These are phyloP conservation scores for Psidium friedrichsthalianum DNA, from an alignment of 345 rosid species.

Conservation along the genomic window DNA sequence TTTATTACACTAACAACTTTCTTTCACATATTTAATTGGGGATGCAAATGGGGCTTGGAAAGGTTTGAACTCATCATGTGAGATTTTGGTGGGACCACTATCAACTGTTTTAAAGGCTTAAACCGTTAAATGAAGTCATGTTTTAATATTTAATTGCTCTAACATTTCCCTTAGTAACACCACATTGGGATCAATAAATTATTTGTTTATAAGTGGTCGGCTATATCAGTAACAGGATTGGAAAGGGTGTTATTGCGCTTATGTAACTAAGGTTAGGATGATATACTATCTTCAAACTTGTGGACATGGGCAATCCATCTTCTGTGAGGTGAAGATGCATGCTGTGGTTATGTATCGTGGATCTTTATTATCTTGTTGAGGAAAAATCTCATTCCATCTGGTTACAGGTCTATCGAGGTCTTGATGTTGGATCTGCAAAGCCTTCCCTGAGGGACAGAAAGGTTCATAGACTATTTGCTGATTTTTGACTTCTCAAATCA, in stretches of 20 bases:
- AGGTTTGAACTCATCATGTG: no score
- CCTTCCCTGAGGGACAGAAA: constrained; percentile 64
- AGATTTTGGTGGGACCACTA: no score
- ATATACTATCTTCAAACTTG: not conserved
- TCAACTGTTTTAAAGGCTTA: no score
- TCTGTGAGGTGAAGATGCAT: not conserved
- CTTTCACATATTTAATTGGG: no score
- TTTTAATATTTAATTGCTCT: no score
- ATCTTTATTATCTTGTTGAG: not conserved
- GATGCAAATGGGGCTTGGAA: no score
- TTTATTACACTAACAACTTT: no score
- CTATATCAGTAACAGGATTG: not conserved
- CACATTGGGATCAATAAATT: not conserved
- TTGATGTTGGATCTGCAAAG: constrained; percentile 73
- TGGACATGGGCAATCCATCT: not conserved
- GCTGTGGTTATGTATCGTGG: not conserved
- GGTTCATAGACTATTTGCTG: constrained; percentile 16
- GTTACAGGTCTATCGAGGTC: constrained; percentile 73
- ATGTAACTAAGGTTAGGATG: not conserved
- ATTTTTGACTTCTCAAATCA: not conserved
- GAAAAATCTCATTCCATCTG: not conserved
- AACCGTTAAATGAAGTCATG: no score
- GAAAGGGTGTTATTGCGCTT: not conserved
- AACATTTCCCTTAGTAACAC: not conserved
- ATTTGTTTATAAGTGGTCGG: no score